Evolutionary conservation across 495 filamentous ascomycete genomes (phyloP), one percentile per base, ranked within the genome.

Genomic region (Aspergillus heteromorphus): DNA sequence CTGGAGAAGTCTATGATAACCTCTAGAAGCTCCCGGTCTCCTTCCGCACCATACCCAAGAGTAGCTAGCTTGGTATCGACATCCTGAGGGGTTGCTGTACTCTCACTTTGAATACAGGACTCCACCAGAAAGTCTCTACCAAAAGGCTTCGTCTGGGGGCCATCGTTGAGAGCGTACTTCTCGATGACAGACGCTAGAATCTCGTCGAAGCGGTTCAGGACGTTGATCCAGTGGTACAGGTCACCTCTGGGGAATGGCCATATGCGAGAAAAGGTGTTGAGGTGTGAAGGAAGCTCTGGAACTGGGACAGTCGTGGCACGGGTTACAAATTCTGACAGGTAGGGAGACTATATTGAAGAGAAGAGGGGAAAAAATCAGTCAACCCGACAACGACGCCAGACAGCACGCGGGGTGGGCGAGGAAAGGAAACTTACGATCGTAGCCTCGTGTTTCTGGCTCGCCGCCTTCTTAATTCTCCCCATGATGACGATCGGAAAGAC

Each of bases 211-310:
- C 92, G 86, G 72, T 99, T 92, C 43, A 99, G 76, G 38, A 96
- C 79, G 29, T 88, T 85, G 64, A 97, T 97, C 95, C 95, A 99
- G 76, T 99, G 91, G 64, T 97, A 97, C 40, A 97, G 77, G 62
- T 99, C 95, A 43, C 95, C 95, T 67, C 93, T 81, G n/a, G 92
- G 92, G 63, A 97, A 96, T 21, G 89, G 89, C 95, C 92, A 97
- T 80, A 83, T 78, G 51, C 81, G 81, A 56, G 92, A 90, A 68
- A 97, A 97, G 58, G 80, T 82, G 57, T 76, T 73, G 48, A 99
- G 85, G 60, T 87, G 82, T 51, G 79, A 69, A 51, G 91, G 88
- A 61, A 99, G 79, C 57, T 88, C 80, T 59, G 84, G 79, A 59
- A 96, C 71, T 14, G 91, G 80, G 61, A 84, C 73, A n/a, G 78